Conservation (phyloP, 169 alveolate genomes). For the Eimeria acervulina region DNA sequence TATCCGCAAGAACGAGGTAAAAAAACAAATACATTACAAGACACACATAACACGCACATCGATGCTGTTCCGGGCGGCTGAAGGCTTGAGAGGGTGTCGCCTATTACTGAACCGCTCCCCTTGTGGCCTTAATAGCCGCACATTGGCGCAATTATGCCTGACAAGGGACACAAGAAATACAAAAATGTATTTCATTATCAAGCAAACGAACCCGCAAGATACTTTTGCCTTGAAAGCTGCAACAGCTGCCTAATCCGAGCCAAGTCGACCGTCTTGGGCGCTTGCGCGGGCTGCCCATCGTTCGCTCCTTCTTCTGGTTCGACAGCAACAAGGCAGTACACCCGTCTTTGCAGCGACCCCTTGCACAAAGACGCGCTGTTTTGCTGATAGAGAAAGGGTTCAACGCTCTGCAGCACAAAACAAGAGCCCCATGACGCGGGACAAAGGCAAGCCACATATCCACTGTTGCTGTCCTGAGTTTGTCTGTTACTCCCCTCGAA, state of each 20-base stretch:
- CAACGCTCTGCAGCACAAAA: conserved; percentile 41
- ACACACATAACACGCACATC: too few relatives aligned
- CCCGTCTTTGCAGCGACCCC: conserved; percentile 70
- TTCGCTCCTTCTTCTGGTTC: conserved; percentile 26
- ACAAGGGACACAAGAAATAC: not conserved
- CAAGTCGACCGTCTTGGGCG: conserved; percentile 10
- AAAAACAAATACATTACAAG: too few relatives aligned
- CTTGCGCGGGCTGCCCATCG: not conserved
- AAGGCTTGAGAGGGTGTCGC: not conserved
- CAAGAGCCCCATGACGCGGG: not conserved
- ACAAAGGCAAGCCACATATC: not conserved
- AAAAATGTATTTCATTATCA: not conserved
- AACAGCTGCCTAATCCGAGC: conserved; percentile 35
- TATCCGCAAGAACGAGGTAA: not conserved
- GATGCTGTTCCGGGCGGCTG: not conserved
- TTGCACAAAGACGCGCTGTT: conserved; percentile 61
- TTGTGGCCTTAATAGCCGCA: not conserved
- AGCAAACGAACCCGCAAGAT: conserved; percentile 12
- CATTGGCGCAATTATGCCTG: not conserved
- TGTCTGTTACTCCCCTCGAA: not conserved
- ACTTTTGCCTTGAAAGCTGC: conserved; percentile 37
- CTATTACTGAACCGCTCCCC: not conserved
- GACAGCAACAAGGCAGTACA: conserved; percentile 61
- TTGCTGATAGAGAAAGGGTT: conserved; percentile 75
- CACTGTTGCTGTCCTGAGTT: not conserved